These are phyloP conservation scores for Eremochloa ophiuroides DNA, from an alignment of 176 grass and related monocot species.

Conservation along the genomic window DNA sequence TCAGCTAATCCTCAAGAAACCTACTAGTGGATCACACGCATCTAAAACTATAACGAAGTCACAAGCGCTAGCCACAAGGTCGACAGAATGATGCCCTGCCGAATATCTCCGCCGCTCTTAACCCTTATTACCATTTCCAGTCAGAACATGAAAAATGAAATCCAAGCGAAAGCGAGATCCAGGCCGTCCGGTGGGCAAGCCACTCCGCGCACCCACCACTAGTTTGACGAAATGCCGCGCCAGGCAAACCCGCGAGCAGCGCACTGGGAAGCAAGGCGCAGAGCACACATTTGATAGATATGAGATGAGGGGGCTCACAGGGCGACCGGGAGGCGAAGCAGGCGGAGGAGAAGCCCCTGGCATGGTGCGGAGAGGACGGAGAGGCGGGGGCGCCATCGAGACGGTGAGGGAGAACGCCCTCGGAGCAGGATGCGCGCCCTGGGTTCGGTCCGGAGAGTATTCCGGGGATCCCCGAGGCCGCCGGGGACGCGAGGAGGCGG, in stretches of 20 bases:
- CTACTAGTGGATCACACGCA: not conserved
- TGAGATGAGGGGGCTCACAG: not conserved
- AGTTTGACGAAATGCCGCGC: conserved; percentile 44
- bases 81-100: not conserved
- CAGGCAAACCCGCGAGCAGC: not conserved
- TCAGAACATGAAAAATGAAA: not conserved
- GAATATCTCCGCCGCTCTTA: not conserved
- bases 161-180: not conserved
- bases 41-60: not conserved
- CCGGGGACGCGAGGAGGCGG: conserved; percentile 29
- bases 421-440: not conserved
- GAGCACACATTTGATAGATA: accelerated
- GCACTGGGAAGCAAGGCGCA: not conserved
- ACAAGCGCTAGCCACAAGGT: not conserved
- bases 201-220: conserved; percentile 12
- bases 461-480: conserved; percentile 10
- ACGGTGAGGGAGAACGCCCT: not conserved
- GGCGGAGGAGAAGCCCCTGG: conserved; percentile 47
- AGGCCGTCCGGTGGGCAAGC: not conserved
- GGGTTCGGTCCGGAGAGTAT: not conserved
- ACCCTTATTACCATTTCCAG: not conserved
- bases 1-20: not conserved
- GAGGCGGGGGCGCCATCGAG: conserved; percentile 13
- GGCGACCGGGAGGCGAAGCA: not conserved
- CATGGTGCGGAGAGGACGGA: conserved; percentile 1